These are phyloP conservation scores for Botryotinia calthae DNA, from an alignment of 2,329 filamentous ascomycete genomes.

Conservation along the genomic window DNA sequence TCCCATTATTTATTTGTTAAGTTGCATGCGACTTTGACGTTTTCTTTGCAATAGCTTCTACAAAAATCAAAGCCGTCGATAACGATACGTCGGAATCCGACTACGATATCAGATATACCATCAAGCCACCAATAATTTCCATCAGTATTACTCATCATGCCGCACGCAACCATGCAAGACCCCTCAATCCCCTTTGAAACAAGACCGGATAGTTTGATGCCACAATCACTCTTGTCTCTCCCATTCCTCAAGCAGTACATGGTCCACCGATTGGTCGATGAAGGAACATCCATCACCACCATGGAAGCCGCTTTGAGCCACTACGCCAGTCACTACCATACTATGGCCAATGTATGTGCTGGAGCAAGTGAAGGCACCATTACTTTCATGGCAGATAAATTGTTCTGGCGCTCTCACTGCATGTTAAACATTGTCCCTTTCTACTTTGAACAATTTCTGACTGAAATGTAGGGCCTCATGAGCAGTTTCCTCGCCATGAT, in stretches of 20 bases:
- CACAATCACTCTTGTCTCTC: not conserved
- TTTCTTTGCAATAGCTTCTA: not conserved
- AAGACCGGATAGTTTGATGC: not conserved
- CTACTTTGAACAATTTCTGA: not conserved
- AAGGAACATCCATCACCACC: not conserved
- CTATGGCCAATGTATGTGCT: not conserved
- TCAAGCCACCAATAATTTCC: not conserved
- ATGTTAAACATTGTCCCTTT: not conserved
- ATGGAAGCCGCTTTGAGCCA: not conserved
- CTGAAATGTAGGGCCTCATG: not conserved
- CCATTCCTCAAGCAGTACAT: not conserved
- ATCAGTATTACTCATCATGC: not conserved
- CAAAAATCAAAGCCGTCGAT: not conserved
- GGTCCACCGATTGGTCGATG: not conserved
- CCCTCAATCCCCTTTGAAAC: not conserved
- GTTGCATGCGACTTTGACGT: not conserved
- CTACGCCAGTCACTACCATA: not conserved
- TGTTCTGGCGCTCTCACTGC: conserved; percentile 3
- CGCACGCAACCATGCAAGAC: not conserved
- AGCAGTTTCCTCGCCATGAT: not conserved
- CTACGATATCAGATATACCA: not conserved
- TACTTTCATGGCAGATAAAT: not conserved
- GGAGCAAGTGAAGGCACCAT: not conserved
- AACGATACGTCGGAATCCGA: not conserved
- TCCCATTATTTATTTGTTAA: not conserved